Evolutionary conservation across 208 protist genomes (phyloP).

Genomic region (Lotmaria passim): DNA sequence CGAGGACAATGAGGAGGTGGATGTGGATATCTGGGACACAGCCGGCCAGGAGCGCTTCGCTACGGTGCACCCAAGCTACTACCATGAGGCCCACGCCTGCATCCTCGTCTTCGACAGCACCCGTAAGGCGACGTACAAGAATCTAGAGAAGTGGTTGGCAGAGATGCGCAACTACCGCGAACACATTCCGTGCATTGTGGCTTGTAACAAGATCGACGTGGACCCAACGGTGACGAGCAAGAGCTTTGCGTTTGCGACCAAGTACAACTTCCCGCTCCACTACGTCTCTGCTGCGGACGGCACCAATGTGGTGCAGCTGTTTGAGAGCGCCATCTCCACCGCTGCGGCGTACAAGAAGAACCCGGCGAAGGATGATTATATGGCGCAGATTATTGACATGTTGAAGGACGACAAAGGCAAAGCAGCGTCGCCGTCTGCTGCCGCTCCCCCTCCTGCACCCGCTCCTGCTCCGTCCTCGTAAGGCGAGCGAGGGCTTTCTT

Average conservation of each 20-base stretch:
- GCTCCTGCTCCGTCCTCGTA: too few species aligned
- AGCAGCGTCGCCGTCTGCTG: too few species aligned
- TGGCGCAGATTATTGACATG: conserved; percentile 82
- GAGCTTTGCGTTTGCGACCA: conserved; percentile 93
- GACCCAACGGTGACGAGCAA: conserved; percentile 85
- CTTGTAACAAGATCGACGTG: conserved; percentile 96
- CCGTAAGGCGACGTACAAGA: conserved; percentile 96
- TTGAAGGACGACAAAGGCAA: conserved; percentile 50
- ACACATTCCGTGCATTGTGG: conserved; percentile 93
- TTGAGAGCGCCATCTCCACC: conserved; percentile 80
- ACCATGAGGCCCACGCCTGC: conserved; percentile 93
- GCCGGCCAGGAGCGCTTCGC: conserved; percentile 94
- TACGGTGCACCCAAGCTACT: conserved; percentile 95
- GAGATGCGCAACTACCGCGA: conserved; percentile 92
- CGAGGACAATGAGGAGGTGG: conserved; percentile 69
- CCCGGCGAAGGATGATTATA: conserved; percentile 87
- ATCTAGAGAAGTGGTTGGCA: conserved; percentile 94
- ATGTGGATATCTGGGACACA: conserved; percentile 94
- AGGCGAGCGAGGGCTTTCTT: too few species aligned
- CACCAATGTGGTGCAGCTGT: conserved; percentile 94
- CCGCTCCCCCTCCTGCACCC: too few species aligned
- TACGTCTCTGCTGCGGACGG: conserved; percentile 95
- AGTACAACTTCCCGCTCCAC: conserved; percentile 91
- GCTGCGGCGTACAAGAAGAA: conserved; percentile 90
- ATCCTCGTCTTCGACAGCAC: conserved; percentile 96